Base-by-base conservation (phyloP, 805 yeast species). In the Nakazawaea pomicola region DNA sequence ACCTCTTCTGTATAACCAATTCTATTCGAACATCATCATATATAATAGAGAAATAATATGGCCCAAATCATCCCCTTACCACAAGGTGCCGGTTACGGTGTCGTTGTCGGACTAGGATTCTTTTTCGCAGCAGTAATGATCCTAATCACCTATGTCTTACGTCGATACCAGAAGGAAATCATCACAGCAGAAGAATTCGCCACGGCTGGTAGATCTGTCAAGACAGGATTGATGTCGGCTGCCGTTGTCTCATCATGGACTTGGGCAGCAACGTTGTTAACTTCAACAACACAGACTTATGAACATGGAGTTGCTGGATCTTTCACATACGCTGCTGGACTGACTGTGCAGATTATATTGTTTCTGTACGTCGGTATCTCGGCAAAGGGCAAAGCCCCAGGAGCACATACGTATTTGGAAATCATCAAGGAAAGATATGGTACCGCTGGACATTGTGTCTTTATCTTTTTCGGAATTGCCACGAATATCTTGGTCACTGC, bases 221-320 rank as follows among this genome's bases (percentile, higher is more conserved):
- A 83, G 52, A 80, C 91, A 0, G 93, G 93, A 36, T 68, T 90
- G 49, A 82, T 88, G 47, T 80, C 91, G 4, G 80, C 95, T 6
- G 95, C 96, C 6, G 96, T 90, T 23, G 96, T 89, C 7, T 80
- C 91, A 10, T 80, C 91, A 7, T 90, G 98, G 98, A 88, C 96
- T 8, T 82, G 89, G 89, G 85, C 85, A n/a, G 86, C 88, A 3
- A 85, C 95, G 1, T 62, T 85, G 36, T 66, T 85, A 24, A 80
- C 79, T 29, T 78, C 88, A 2, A 77, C 95, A 1, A 76, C 95
- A 16, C 89, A 83, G 58, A 86, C 86, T 17, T 89, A 85, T 61
- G 65, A 65, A 32, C 70, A 78, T 44, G 98, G 98, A 53, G 75
- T 90, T 30, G 62, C 80, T 25, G 95, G 95, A 36, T 83, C 91